A percentile compares a stretch with the other conserved stretches of the same genome.
Evolutionary conservation across 208 protist genomes (phyloP).

Genomic region (Crithidia expoeki): DNA sequence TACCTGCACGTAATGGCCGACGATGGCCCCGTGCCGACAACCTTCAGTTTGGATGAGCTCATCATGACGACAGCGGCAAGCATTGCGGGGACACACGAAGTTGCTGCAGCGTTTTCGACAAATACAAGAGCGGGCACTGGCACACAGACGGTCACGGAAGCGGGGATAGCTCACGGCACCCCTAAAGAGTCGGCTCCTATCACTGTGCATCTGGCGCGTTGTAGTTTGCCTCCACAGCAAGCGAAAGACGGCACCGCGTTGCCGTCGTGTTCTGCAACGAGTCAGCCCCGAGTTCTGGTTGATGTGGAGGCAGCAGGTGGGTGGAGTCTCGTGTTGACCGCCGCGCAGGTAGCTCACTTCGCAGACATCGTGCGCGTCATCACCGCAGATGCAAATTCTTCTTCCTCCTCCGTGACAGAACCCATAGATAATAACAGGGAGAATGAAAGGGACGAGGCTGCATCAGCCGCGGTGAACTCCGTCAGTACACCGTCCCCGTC

Average conservation of each 20-base stretch:
- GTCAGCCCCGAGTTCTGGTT: constrained; percentile 13
- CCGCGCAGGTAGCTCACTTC: constrained; percentile 25
- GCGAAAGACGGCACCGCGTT: neutral
- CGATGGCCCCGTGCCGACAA: constrained; percentile 28
- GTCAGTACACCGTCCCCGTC: neutral
- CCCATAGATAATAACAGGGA: neutral
- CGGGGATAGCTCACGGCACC: neutral
- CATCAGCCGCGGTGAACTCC: neutral
- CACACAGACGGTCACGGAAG: neutral
- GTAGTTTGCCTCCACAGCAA: neutral
- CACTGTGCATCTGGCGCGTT: constrained; percentile 26
- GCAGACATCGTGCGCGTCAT: constrained; percentile 13
- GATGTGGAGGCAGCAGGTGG: constrained; percentile 24
- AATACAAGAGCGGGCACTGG: neutral
- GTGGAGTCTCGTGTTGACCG: constrained; percentile 32
- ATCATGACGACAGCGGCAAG: constrained; percentile 22
- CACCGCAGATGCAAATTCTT: neutral
- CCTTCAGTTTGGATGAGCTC: constrained; percentile 29
- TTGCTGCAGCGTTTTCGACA: neutral
- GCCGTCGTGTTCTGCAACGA: neutral
- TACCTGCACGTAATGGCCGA: constrained; percentile 29
- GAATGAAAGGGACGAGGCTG: neutral
- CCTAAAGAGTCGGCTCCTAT: constrained; percentile 9
- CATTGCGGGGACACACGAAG: neutral
- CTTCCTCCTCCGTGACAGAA: neutral